phyloP scores from a whole-genome alignment of 2,329 filamentous ascomycete species.

The Arthrobotrys megalospora region DNA sequence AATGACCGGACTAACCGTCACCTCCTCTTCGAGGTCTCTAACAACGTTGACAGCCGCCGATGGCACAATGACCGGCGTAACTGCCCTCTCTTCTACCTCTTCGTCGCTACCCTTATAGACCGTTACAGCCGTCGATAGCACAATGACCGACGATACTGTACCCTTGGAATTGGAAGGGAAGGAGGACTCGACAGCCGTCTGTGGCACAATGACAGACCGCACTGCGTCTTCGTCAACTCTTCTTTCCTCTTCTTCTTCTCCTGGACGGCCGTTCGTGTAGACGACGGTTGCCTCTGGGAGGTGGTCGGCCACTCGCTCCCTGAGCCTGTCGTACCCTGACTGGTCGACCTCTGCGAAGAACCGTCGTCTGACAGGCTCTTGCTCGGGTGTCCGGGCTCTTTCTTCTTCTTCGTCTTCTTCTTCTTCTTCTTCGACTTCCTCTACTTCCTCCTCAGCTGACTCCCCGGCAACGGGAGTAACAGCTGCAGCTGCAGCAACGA shows the following conservation, averaged over 20 bases:
- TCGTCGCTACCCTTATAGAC: neutral
- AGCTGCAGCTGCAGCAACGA: neutral
- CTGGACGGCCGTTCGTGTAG: neutral
- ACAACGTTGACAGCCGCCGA: neutral
- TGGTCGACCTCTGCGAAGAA: neutral
- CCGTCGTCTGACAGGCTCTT: neutral
- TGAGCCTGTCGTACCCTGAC: neutral
- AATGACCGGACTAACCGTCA: neutral
- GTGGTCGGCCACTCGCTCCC: conserved; percentile 4
- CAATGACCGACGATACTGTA: neutral
- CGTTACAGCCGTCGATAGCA: neutral
- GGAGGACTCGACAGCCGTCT: conserved; percentile 14
- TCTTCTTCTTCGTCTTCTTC: neutral
- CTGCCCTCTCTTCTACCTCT: too few species aligned
- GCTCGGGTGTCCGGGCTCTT: neutral
- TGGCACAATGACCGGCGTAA: neutral
- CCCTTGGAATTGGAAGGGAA: neutral
- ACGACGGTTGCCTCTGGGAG: conserved; percentile 11
- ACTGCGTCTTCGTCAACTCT: conserved; percentile 20
- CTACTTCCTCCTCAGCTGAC: neutral
- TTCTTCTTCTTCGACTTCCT: neutral
- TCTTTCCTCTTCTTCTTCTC: conserved; percentile 1
- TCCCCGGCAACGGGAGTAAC: neutral
- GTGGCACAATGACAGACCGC: neutral
- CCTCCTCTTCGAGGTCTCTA: too few species aligned